Base-by-base conservation (phyloP, 345 rosid species). In the Citropsis articulata region DNA sequence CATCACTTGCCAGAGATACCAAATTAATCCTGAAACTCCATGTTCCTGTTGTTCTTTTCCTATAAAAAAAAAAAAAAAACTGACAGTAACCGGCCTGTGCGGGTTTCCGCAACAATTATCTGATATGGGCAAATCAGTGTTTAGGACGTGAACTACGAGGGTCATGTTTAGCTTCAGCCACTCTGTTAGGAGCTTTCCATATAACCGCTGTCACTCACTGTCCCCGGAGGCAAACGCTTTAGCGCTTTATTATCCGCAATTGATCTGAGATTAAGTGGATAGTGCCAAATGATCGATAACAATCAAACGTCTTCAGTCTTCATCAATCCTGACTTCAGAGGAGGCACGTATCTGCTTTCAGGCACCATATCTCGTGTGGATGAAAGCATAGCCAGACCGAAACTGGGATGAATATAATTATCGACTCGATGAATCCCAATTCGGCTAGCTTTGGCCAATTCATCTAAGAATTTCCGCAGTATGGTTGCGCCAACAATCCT, bases 401-500 rank as follows among this genome's bases (percentile, higher is more conserved):
- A 72, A 1, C 14, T 31, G 1, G 33, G 65, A 7, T 9, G 50
- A 50, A 16, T 50, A 53, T n/a, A n/a, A n/a, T 18, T 16, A 31
- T 10, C 12, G 35, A 72, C 50, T 57, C 45, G 1, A 16, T 19
- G 67, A 24, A 74, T 27, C 69, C 79, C 79, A 9, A 18, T 9
- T 12, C 66, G 72, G 27, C 63, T 12, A 1, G 84, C 61, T 7
- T n/a, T 72, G 4, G 83, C 77, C 83, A 75, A 79, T 1, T 53
- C 60, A 1, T 61, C 16, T 2, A 76, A 2, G 45, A 83, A 80
- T 4, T 53, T 50, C n/a, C 21, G 59, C n/a, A 30, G 24, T 10
- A 71, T 9, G 8, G 69, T 18, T n/a, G 74, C 77, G 55, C 76
- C 83, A 67, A 31, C 71, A 19, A 79, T 35, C 57, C 80, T 76